Evolutionary conservation across 305 asterid species (phyloP), one percentile per base, ranked within the genome.

Genomic region (Salvia sclarea): DNA sequence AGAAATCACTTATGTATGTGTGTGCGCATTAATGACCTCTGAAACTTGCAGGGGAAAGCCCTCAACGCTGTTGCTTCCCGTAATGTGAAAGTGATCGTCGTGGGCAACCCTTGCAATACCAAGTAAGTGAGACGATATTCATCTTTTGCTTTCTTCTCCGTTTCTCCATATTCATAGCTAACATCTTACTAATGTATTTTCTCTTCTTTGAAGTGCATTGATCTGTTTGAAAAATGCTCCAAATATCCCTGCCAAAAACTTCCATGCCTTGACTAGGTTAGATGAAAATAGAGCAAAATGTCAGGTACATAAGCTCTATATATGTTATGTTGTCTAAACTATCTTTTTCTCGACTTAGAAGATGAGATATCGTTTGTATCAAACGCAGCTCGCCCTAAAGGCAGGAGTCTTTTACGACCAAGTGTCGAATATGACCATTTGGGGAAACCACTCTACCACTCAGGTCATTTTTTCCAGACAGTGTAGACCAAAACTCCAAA

Each of bases 391-490:
- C 69, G 99, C 98, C 56, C 76, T 91, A 17, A 95, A 95, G 74
- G 99, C 99, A 0, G 98, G 97, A 69, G 98, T 95, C 6, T 95
- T 95, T 74, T 95, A 95, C 64, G 99, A 95, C 78, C 68, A 88
- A 82, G 96, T 95, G 45, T 89, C 99, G 0, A 91, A 95, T 59
- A 72, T 91, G 81, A 95, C 99, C 65, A 95, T 95, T 21, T 95
- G 99, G 99, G 99, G 99, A 13, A 95, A 95, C 79, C 99, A 95
- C 86, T 95, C 98, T 8, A 91, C 98, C 16, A 95, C 99, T 80
- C 98, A 95, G 96, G 98, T 90, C 22, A 43, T 53, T 77, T 47
- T 24, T 64, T n/a, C n/a, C 49, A 22, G 43, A 61, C 48, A 45
- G 40, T 41, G 40, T 41, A 0, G 11, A 48, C 20, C 12, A 18